Conservation (phyloP, 129 eudicot genomes). For the Ambrosia artemisiifolia region DNA sequence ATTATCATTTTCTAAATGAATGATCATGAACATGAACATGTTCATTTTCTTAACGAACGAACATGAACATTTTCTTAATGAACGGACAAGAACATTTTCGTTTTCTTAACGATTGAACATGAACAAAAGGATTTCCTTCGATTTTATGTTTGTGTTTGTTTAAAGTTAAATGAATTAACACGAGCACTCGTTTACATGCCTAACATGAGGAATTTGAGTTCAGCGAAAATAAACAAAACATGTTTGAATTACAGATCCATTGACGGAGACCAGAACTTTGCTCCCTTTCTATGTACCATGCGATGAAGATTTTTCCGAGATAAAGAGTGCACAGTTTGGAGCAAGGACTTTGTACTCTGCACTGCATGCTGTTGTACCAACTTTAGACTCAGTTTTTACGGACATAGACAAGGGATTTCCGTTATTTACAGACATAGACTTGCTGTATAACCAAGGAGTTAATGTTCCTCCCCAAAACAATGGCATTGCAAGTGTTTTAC, state of each 20-base stretch:
- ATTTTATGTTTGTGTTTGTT: too few species aligned
- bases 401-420: constrained; percentile 47
- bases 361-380: constrained; percentile 52
- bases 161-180: too few species aligned
- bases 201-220: too few species aligned
- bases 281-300: constrained; percentile 55
- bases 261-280: constrained; percentile 43
- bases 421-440: constrained; percentile 51
- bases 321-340: constrained; percentile 50
- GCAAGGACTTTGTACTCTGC: constrained; percentile 46
- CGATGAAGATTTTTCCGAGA: constrained; percentile 76
- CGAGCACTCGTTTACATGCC: too few species aligned
- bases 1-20: too few species aligned
- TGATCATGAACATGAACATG: too few species aligned
- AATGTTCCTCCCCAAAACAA: constrained; percentile 24
- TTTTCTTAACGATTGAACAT: too few species aligned
- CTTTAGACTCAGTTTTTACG: constrained; percentile 10
- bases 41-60: too few species aligned
- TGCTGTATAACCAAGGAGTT: constrained; percentile 61
- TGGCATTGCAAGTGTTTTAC: constrained; percentile 21
- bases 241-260: constrained; percentile 44
- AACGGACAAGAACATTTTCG: too few species aligned
- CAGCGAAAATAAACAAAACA: not conserved
- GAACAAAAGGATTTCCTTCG: too few species aligned
- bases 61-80: too few species aligned